A percentile compares a stretch with the other conserved stretches of the same genome.
These are phyloP conservation scores for Collybiopsis luxurians DNA, from an alignment of 768 basidiomycete species.

Conservation along the genomic window DNA sequence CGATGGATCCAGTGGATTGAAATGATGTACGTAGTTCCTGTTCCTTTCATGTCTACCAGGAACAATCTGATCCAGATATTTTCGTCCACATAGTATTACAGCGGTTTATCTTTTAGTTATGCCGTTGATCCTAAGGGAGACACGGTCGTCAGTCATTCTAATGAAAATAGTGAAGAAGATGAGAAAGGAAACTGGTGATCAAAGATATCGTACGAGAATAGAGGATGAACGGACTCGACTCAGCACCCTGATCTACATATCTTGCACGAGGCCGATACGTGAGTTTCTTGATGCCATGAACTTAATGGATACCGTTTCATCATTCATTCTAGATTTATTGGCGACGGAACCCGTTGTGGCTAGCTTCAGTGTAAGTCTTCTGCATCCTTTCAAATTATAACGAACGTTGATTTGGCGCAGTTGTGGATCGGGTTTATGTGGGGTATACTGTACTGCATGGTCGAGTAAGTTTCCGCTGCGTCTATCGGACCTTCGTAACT, in stretches of 20 bases:
- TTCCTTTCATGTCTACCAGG: neutral
- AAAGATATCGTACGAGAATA: slow-evolving; percentile 56
- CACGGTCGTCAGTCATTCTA: slow-evolving; percentile 69
- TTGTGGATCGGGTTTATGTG: slow-evolving; percentile 74
- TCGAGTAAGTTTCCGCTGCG: slow-evolving; percentile 40
- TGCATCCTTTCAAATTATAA: neutral
- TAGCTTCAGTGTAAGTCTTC: slow-evolving; percentile 56
- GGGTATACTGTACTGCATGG: slow-evolving; percentile 71
- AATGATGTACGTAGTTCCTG: slow-evolving; percentile 46
- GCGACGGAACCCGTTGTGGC: slow-evolving; percentile 72
- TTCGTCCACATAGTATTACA: slow-evolving; percentile 38
- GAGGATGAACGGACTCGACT: slow-evolving; percentile 63
- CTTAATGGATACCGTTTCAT: neutral
- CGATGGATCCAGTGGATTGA: slow-evolving; percentile 86
- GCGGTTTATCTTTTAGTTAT: slow-evolving; percentile 49
- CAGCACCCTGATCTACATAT: slow-evolving; percentile 60
- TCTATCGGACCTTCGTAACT: neutral
- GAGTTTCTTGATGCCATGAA: slow-evolving; percentile 32
- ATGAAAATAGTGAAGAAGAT: slow-evolving; percentile 58
- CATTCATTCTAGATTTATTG: slow-evolving; percentile 47
- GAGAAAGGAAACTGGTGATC: slow-evolving; percentile 64
- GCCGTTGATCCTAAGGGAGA: slow-evolving; percentile 65
- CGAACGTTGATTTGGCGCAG: slow-evolving; percentile 26
- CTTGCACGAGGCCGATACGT: slow-evolving; percentile 73
- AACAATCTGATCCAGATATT: neutral